phyloP scores from a whole-genome alignment of 2,329 filamentous ascomycete genomes.

The Microthyrium microscopicum region DNA sequence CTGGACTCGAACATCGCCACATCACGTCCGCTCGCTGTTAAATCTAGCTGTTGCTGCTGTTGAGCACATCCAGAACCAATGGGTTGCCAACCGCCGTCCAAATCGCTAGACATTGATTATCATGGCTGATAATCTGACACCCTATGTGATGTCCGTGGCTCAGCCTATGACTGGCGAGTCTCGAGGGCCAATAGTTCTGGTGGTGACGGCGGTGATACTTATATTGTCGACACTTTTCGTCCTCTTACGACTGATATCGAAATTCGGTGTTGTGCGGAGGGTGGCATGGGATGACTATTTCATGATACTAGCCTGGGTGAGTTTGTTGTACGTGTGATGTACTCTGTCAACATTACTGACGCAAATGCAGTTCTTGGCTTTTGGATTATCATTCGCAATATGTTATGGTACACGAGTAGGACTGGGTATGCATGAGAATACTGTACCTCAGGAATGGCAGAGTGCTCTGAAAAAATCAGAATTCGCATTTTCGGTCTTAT shows the following conservation, averaged over 20 bases:
- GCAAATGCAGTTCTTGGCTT: slow-evolving; percentile 33
- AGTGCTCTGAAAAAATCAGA: slow-evolving; percentile 37
- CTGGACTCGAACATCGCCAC: background rate
- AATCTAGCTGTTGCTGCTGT: background rate
- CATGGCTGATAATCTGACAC: slow-evolving; percentile 1
- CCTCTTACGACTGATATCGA: slow-evolving; percentile 53
- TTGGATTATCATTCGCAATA: slow-evolving; percentile 51
- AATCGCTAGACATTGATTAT: background rate
- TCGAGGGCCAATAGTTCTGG: slow-evolving; percentile 46
- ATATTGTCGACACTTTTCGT: slow-evolving; percentile 60
- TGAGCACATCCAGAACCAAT: background rate
- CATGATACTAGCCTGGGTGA: slow-evolving; percentile 62
- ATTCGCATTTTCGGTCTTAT: slow-evolving; percentile 45
- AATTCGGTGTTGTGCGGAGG: slow-evolving; percentile 54
- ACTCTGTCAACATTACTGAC: background rate
- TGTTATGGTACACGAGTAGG: slow-evolving; percentile 46
- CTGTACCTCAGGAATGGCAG: slow-evolving; percentile 38
- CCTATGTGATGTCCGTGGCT: too few species aligned
- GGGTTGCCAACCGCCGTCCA: background rate
- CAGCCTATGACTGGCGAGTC: too few species aligned
- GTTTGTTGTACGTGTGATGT: slow-evolving; percentile 8
- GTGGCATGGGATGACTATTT: slow-evolving; percentile 65
- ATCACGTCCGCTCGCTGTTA: background rate
- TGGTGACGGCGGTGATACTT: slow-evolving; percentile 53
- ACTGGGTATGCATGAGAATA: slow-evolving; percentile 47